Evolutionary conservation across 2,329 filamentous ascomycete genomes (phyloP).

Genomic region (Nothophaeocryptopus gaeumannii): DNA sequence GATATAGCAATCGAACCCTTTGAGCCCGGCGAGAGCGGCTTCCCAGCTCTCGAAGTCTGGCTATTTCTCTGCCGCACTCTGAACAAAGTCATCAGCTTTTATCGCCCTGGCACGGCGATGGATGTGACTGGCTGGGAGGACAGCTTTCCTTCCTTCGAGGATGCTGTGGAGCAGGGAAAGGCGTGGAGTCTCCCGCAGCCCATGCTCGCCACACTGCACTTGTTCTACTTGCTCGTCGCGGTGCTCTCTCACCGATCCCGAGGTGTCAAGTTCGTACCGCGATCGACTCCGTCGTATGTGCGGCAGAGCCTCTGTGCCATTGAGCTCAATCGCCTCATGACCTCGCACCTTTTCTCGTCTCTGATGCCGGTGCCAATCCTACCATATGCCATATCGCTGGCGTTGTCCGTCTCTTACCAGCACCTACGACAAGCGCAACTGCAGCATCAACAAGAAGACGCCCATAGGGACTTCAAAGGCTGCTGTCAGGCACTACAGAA

Average conservation of each 20-base stretch:
- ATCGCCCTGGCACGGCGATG: conserved; percentile 42
- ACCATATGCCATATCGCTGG: conserved; percentile 55
- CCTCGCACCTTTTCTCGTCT: conserved; percentile 44
- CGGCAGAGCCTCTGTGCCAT: conserved; percentile 56
- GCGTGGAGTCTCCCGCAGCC: conserved; percentile 40
- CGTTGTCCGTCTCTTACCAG: conserved; percentile 56
- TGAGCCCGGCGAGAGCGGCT: conserved; percentile 42
- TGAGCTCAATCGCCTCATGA: conserved; percentile 50
- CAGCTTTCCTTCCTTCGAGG: conserved; percentile 30
- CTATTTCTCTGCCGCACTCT: conserved; percentile 45
- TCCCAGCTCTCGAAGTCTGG: conserved; percentile 50
- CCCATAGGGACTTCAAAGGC: conserved; percentile 44
- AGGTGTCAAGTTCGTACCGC: conserved; percentile 39
- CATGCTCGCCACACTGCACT: conserved; percentile 49
- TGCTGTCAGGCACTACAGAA: conserved; percentile 46
- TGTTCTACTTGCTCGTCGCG: conserved; percentile 57
- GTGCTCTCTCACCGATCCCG: conserved; percentile 56
- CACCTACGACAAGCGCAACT: conserved; percentile 54
- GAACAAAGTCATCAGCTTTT: conserved; percentile 48
- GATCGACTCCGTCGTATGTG: conserved; percentile 50
- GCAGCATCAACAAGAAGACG: conserved; percentile 47
- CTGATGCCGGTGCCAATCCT: conserved; percentile 55
- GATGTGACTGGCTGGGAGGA: conserved; percentile 49
- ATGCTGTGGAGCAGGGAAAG: conserved; percentile 36
- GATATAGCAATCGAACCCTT: conserved; percentile 47